Evolutionary conservation across 768 basidiomycete species (phyloP).

Genomic region (Saitozyma sp.): DNA sequence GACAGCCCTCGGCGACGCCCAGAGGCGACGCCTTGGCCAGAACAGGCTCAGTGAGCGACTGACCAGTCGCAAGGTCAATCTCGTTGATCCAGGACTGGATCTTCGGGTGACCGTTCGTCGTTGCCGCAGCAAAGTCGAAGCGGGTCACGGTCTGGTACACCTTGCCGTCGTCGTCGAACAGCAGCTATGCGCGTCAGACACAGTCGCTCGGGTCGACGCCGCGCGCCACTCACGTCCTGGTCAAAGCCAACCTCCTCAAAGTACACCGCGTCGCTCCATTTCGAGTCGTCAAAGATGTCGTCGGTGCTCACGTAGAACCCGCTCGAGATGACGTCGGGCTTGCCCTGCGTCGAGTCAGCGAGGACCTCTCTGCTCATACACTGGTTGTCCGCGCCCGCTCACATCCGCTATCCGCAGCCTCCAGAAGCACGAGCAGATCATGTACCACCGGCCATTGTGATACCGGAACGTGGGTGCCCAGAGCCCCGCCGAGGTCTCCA

Average conservation of each 20-base stretch:
- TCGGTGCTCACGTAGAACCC: conserved; percentile 32
- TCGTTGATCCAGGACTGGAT: conserved; percentile 11
- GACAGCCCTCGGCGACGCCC: conserved; percentile 42
- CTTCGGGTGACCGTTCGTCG: conserved; percentile 4
- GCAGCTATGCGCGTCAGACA: background rate
- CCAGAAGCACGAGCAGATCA: conserved; percentile 8
- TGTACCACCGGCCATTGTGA: conserved; percentile 16
- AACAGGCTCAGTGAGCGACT: background rate
- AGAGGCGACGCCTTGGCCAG: conserved; percentile 12
- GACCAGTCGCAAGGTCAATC: conserved; percentile 20
- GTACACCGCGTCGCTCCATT: conserved; percentile 27
- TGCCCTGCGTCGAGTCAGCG: background rate
- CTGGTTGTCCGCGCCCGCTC: too few species aligned
- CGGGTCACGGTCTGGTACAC: conserved; percentile 10
- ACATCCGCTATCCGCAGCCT: background rate
- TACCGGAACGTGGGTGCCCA: conserved; percentile 29
- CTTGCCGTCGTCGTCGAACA: conserved; percentile 9
- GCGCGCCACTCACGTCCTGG: conserved; percentile 19
- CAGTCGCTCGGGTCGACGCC: too few species aligned
- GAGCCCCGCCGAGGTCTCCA: conserved; percentile 15
- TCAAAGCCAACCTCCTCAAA: conserved; percentile 31
- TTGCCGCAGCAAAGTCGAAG: conserved; percentile 1
- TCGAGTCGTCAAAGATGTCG: conserved; percentile 27
- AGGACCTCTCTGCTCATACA: background rate
- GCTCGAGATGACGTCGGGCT: conserved; percentile 9